Conservation (phyloP, 108 stramenopile genomes). For the Mediolabrus comicus region DNA sequence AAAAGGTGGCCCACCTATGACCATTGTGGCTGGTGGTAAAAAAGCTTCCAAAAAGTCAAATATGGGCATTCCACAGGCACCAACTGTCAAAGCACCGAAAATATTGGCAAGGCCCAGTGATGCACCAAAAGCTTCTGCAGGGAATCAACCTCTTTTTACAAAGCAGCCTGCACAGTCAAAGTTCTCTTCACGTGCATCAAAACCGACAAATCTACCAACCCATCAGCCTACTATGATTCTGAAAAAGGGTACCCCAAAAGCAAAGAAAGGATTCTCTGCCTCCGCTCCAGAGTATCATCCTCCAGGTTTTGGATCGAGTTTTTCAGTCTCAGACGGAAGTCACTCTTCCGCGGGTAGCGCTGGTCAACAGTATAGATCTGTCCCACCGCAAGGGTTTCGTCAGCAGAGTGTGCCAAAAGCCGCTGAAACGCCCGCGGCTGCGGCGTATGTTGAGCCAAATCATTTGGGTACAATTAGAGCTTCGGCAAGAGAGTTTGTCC, state of each 20-base stretch:
- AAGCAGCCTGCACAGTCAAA: conserved; percentile 1
- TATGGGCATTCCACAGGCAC: conserved; percentile 46
- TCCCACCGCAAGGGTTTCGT: conserved; percentile 56
- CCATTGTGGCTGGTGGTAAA: conserved; percentile 33
- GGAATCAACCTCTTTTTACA: conserved; percentile 36
- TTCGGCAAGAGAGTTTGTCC: conserved; percentile 76
- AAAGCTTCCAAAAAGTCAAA: conserved; percentile 14
- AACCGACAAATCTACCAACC: background rate
- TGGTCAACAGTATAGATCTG: conserved; percentile 12
- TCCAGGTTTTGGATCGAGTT: no score
- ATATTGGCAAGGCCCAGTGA: conserved; percentile 32
- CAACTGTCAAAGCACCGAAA: conserved; percentile 36
- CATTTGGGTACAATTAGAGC: conserved; percentile 71
- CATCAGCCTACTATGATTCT: conserved; percentile 17
- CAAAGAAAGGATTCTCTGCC: background rate
- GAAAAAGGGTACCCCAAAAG: conserved; percentile 4
- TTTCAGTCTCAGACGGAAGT: background rate
- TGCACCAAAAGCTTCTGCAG: conserved; percentile 5
- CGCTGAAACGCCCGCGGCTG: background rate
- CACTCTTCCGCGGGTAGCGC: conserved; percentile 5
- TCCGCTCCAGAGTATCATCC: background rate
- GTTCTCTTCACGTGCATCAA: background rate
- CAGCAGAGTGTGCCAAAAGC: conserved; percentile 3
- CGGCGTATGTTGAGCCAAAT: conserved; percentile 20
- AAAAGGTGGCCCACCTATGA: conserved; percentile 33